phyloP scores from a whole-genome alignment of 805 yeast genomes.

The Ogataea sp. region DNA sequence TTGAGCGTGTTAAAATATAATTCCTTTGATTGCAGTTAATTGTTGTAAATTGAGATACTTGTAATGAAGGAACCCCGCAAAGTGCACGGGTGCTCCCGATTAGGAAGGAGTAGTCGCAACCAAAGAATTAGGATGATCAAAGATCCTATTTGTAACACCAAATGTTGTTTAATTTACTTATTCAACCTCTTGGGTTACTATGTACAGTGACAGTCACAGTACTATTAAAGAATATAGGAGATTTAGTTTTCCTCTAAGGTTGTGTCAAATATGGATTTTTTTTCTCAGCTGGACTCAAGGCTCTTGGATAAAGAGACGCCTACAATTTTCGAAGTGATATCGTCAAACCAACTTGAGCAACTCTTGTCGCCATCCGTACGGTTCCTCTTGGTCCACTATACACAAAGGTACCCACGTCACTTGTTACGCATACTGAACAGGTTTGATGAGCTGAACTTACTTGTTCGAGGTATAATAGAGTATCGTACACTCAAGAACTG shows the following conservation, averaged over 20 bases:
- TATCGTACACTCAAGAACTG: slow-evolving; percentile 59
- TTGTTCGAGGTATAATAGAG: slow-evolving; percentile 59
- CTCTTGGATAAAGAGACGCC: slow-evolving; percentile 71
- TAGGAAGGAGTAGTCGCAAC: background rate
- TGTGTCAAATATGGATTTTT: too few species aligned
- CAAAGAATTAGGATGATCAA: too few species aligned
- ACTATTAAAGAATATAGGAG: too few species aligned
- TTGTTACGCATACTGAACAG: slow-evolving; percentile 52
- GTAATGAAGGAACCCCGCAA: background rate
- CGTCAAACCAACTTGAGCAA: slow-evolving; percentile 70
- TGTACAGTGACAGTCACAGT: too few species aligned
- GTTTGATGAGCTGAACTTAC: slow-evolving; percentile 70
- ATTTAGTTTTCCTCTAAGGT: too few species aligned
- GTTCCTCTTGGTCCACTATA: slow-evolving; percentile 72
- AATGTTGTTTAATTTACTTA: too few species aligned
- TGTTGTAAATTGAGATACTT: too few species aligned
- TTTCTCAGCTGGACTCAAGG: slow-evolving; percentile 70
- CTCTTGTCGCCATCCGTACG: slow-evolving; percentile 77
- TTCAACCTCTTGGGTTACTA: too few species aligned
- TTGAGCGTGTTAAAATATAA: too few species aligned
- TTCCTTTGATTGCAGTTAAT: too few species aligned
- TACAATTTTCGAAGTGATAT: slow-evolving; percentile 80
- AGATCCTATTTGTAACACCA: too few species aligned
- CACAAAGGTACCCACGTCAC: slow-evolving; percentile 67
- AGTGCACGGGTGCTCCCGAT: background rate